phyloP scores from a whole-genome alignment of 768 basidiomycete species.

The Mycena venus region DNA sequence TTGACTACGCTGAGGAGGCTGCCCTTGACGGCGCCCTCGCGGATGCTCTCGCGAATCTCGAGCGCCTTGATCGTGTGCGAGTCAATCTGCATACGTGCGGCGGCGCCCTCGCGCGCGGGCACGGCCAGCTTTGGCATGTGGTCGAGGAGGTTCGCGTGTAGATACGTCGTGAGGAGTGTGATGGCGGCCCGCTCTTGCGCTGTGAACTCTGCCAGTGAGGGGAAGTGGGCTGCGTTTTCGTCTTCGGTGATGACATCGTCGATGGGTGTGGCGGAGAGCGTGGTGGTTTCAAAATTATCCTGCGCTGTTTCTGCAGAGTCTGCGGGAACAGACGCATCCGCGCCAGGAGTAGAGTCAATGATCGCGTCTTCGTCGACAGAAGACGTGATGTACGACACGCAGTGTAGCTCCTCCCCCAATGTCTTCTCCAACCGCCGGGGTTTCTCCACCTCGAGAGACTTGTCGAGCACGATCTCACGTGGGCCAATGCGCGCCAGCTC shows the following conservation, averaged over 20 bases:
- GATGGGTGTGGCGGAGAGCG: conserved; percentile 20
- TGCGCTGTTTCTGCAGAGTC: neutral
- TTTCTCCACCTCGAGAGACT: conserved; percentile 49
- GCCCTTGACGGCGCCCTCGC: conserved; percentile 81
- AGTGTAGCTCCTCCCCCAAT: conserved; percentile 66
- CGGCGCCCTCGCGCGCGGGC: conserved; percentile 68
- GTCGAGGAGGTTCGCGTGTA: conserved; percentile 79
- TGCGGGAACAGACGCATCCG: neutral
- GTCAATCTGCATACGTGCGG: conserved; percentile 88
- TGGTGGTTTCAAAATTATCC: neutral
- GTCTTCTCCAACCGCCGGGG: conserved; percentile 61
- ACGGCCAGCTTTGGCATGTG: conserved; percentile 76
- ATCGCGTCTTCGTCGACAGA: conserved; percentile 1
- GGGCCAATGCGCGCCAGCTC: conserved; percentile 87
- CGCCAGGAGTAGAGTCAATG: neutral
- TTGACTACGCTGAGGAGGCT: conserved; percentile 83
- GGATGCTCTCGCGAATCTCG: conserved; percentile 82
- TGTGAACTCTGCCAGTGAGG: conserved; percentile 38
- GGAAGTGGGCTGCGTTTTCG: conserved; percentile 13
- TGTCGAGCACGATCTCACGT: conserved; percentile 82
- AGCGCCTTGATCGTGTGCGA: conserved; percentile 90
- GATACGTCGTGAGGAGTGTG: conserved; percentile 71
- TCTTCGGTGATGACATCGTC: conserved; percentile 26
- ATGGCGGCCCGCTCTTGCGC: conserved; percentile 69
- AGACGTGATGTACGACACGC: conserved; percentile 64